Percentiles rank a stretch among this genome's conserved stretches.
phyloP scores from a whole-genome alignment of 2,329 filamentous ascomycete species.

The Alternaria conjuncta region DNA sequence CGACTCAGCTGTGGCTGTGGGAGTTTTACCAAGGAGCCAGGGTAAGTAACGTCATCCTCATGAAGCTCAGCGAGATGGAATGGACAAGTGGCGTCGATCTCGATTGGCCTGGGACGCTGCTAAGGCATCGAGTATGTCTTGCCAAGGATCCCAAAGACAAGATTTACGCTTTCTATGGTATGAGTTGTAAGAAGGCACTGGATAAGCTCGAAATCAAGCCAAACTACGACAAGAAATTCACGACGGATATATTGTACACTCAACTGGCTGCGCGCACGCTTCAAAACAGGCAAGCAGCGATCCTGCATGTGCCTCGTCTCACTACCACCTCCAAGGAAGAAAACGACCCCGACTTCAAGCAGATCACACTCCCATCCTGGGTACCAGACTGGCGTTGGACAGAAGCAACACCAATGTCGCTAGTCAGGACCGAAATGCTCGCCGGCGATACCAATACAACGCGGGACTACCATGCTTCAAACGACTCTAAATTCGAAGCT shows the following conservation, averaged over 20 bases:
- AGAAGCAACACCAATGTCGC: not conserved
- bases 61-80: not conserved
- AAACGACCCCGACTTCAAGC: not conserved
- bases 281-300: not conserved
- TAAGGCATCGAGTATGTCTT: not conserved
- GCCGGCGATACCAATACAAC: rapidly evolving
- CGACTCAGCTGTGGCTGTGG: not conserved
- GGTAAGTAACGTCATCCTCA: not conserved
- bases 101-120: not conserved
- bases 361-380: not conserved
- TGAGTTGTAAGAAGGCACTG: not conserved
- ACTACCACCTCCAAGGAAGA: not conserved
- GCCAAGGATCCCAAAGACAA: not conserved
- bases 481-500: not conserved
- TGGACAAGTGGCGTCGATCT: not conserved
- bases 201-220: not conserved
- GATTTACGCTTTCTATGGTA: not conserved
- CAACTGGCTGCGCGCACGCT: not conserved
- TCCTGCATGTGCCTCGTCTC: not conserved
- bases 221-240: not conserved
- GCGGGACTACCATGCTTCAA: not conserved
- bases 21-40: not conserved
- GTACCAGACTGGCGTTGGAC: not conserved
- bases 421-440: not conserved
- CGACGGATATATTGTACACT: not conserved